Percentiles rank a stretch among this genome's conserved stretches.
Evolutionary conservation across 306 rosid genomes (phyloP).

Genomic region (Pyrus bretschneideri): DNA sequence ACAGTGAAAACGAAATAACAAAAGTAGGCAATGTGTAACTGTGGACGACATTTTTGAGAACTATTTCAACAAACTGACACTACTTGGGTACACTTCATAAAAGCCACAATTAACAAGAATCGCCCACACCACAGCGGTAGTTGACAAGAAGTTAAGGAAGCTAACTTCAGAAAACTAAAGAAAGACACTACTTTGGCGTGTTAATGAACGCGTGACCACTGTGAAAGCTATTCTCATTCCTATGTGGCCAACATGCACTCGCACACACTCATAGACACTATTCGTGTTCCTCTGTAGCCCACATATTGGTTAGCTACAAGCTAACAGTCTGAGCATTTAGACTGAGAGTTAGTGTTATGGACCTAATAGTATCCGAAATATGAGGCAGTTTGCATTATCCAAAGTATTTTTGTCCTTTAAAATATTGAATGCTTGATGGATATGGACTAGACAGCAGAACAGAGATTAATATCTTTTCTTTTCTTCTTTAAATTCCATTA

Average conservation of each 20-base stretch:
- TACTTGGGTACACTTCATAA: not conserved
- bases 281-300: not conserved
- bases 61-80: not conserved
- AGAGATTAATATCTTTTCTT: not conserved
- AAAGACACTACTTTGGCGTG: not conserved
- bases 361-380: not conserved
- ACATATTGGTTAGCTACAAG: not conserved
- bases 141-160: not conserved
- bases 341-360: too few species aligned
- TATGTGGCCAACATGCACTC: not conserved
- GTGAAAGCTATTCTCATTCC: not conserved
- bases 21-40: not conserved
- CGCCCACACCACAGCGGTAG: not conserved
- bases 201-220: not conserved
- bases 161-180: not conserved
- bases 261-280: not conserved
- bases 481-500: not conserved
- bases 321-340: not conserved
- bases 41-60: not conserved
- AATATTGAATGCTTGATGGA: not conserved
- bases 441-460: not conserved
- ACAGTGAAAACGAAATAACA: not conserved
- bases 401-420: not conserved
- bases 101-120: not conserved
- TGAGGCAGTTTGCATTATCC: not conserved